Conservation (phyloP, 2,329 filamentous ascomycete genomes). For the Colletotrichum godetiae region DNA sequence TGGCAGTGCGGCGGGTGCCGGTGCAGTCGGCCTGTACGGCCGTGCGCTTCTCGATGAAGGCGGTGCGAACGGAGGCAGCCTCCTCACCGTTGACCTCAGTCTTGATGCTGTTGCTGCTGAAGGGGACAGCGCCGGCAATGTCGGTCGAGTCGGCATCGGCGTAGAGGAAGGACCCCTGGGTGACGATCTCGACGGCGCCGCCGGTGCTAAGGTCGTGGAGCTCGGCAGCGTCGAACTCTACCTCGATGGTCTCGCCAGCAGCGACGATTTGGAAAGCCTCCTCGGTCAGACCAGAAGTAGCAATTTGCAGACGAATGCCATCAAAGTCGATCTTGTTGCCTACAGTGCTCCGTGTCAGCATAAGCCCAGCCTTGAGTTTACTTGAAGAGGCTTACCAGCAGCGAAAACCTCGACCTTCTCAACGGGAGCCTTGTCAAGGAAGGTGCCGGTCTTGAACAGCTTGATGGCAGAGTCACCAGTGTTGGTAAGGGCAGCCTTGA, state of each 20-base stretch:
- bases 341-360: neutral
- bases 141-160: slow-evolving; percentile 64
- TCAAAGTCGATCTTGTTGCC: slow-evolving; percentile 56
- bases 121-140: slow-evolving; percentile 66
- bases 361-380: no score
- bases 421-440: slow-evolving; percentile 59
- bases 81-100: slow-evolving; percentile 66
- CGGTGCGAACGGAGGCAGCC: slow-evolving; percentile 61
- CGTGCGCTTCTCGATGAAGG: slow-evolving; percentile 61
- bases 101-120: slow-evolving; percentile 68
- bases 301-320: slow-evolving; percentile 63
- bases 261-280: slow-evolving; percentile 62
- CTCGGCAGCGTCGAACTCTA: slow-evolving; percentile 66
- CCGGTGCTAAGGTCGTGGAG: slow-evolving; percentile 63
- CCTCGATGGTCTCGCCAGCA: slow-evolving; percentile 60
- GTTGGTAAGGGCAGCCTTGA: slow-evolving; percentile 63
- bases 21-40: slow-evolving; percentile 65
- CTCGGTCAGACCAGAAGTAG: slow-evolving; percentile 55
- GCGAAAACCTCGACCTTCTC: slow-evolving; percentile 62
- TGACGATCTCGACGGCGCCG: slow-evolving; percentile 66
- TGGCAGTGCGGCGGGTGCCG: slow-evolving; percentile 54
- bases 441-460: slow-evolving; percentile 60
- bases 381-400: slow-evolving; percentile 35
- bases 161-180: slow-evolving; percentile 66
- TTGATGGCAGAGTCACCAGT: slow-evolving; percentile 56